Percentiles rank a stretch among this genome's conserved stretches.
Conservation (phyloP, 2,329 filamentous ascomycete genomes). For the Pseudocercospora fuligena region DNA sequence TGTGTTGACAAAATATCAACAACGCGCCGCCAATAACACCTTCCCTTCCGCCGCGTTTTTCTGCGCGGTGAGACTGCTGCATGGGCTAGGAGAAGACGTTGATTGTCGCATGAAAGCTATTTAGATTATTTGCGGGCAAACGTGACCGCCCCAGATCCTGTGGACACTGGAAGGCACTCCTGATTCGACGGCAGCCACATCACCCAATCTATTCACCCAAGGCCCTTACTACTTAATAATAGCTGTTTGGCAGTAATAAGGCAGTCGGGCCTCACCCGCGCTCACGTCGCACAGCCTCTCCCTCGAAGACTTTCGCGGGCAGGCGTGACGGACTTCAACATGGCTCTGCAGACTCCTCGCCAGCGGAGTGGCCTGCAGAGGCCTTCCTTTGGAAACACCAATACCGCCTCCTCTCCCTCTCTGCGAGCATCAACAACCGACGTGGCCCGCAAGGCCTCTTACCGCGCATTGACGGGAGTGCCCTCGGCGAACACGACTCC, state of each 20-base stretch:
- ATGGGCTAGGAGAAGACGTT: background rate
- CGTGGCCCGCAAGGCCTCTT: slow-evolving; percentile 71
- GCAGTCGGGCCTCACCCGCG: background rate
- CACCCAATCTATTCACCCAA: background rate
- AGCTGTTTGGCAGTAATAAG: background rate
- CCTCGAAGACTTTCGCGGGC: background rate
- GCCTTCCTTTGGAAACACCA: slow-evolving; percentile 45
- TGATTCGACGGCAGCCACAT: background rate
- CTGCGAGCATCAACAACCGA: slow-evolving; percentile 48
- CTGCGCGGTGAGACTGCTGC: background rate
- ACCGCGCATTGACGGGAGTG: slow-evolving; percentile 67
- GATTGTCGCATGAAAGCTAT: background rate
- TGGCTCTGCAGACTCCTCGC: slow-evolving; percentile 51
- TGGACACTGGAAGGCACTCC: background rate
- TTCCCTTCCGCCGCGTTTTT: background rate
- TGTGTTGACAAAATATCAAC: background rate
- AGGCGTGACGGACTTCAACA: slow-evolving; percentile 24
- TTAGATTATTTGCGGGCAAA: slow-evolving; percentile 2
- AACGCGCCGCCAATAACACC: background rate
- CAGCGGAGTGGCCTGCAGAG: slow-evolving; percentile 42
- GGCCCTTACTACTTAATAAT: background rate
- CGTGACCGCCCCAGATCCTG: slow-evolving; percentile 3
- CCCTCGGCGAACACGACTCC: slow-evolving; percentile 53
- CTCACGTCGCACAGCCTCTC: slow-evolving; percentile 4
- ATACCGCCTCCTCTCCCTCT: slow-evolving; percentile 50